Percentiles rank a stretch among this genome's conserved stretches.
These are phyloP conservation scores for Nannochloropsis salina DNA, from an alignment of 108 stramenopile species.

Conservation along the genomic window DNA sequence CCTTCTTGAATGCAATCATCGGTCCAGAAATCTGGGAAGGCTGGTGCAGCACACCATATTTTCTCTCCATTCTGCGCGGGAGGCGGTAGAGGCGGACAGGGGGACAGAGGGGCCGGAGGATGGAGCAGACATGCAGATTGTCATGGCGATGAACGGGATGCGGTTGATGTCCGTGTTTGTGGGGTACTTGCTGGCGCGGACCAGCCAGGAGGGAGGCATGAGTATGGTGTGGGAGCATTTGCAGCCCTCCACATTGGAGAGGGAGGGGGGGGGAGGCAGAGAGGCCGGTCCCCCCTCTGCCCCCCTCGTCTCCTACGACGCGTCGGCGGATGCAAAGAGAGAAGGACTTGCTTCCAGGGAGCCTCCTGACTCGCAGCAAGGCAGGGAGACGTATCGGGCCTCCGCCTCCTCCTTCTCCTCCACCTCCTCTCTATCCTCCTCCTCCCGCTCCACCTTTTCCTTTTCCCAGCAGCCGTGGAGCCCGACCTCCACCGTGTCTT, in stretches of 20 bases:
- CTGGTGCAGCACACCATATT: constrained; percentile 14
- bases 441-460: background rate
- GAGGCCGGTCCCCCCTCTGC: background rate
- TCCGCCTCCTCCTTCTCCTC: background rate
- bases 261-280: background rate
- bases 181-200: background rate
- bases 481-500: background rate
- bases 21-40: background rate
- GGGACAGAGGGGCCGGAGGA: background rate
- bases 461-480: background rate
- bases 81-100: background rate
- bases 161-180: background rate
- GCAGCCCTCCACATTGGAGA: background rate
- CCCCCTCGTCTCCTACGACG: too few relatives aligned
- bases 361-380: too few relatives aligned
- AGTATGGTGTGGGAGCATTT: background rate
- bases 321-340: too few relatives aligned
- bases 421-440: background rate
- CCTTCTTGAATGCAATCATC: background rate
- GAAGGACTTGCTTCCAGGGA: too few relatives aligned
- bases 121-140: background rate
- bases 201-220: background rate
- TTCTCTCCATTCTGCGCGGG: background rate
- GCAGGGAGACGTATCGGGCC: too few relatives aligned
- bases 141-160: background rate